Evolutionary conservation across 1,139 yeast genomes (phyloP).

Genomic region (Petasospora fabianii): DNA sequence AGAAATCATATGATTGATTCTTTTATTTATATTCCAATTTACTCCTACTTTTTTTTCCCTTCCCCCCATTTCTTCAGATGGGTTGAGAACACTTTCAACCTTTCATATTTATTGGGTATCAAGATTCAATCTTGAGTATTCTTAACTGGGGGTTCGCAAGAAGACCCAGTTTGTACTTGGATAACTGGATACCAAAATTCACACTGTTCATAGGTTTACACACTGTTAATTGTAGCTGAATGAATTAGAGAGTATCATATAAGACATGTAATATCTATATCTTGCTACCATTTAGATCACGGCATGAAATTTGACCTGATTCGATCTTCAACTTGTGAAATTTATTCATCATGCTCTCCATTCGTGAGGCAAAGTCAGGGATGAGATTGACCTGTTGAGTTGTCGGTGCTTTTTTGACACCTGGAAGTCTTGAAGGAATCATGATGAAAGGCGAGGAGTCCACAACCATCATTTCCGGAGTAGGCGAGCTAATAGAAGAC

Average conservation of each 20-base stretch:
- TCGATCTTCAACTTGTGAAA: background rate
- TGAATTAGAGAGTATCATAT: no score
- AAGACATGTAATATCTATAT: background rate
- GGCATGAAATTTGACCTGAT: no score
- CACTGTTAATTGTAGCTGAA: background rate
- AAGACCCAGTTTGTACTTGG: slow-evolving; percentile 1
- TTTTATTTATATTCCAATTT: background rate
- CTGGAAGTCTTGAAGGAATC: background rate
- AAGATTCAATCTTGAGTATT: no score
- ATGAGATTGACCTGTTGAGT: no score
- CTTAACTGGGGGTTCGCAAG: no score
- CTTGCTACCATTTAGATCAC: no score
- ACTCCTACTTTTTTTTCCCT: background rate
- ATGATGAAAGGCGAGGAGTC: no score
- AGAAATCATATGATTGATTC: background rate
- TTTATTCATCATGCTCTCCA: background rate
- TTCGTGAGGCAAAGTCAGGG: background rate
- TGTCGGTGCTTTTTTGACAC: slow-evolving; percentile 1
- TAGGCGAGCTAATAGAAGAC: background rate
- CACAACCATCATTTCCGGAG: no score
- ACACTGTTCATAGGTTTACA: background rate
- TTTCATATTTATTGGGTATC: no score
- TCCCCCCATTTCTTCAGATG: no score
- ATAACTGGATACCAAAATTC: background rate
- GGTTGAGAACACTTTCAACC: no score